phyloP scores from a whole-genome alignment of 768 basidiomycete genomes.

The Cystobasidium ongulense region DNA sequence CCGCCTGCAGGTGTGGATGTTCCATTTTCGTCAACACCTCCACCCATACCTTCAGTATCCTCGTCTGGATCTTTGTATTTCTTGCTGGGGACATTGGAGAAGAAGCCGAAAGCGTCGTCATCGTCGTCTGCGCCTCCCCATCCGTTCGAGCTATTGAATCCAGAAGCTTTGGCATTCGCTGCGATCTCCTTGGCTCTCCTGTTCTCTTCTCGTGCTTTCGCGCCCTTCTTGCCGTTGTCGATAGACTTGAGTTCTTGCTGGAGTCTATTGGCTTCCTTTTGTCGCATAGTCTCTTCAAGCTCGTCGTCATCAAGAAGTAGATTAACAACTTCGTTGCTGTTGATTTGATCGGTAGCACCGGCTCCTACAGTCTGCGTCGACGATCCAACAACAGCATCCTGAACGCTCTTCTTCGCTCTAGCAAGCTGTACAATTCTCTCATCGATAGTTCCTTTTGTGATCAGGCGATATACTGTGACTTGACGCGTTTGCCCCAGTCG shows the following conservation, averaged over 20 bases:
- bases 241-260: constrained; percentile 43
- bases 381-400: constrained; percentile 91
- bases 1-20: background rate
- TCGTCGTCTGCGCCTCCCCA: constrained; percentile 27
- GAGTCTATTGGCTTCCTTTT: constrained; percentile 43
- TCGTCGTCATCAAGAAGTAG: constrained; percentile 91
- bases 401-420: constrained; percentile 56
- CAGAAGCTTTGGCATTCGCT: constrained; percentile 9
- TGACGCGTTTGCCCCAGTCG: constrained; percentile 93
- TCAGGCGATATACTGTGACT: constrained; percentile 50
- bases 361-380: constrained; percentile 27
- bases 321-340: constrained; percentile 93
- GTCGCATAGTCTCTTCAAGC: constrained; percentile 50
- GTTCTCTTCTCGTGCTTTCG: constrained; percentile 39
- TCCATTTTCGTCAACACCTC: constrained; percentile 14
- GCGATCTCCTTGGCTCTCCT: constrained; percentile 40
- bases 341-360: constrained; percentile 48
- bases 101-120: constrained; percentile 34
- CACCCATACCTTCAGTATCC: constrained; percentile 37
- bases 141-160: background rate
- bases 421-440: constrained; percentile 95
- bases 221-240: constrained; percentile 39
- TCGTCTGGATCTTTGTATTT: constrained; percentile 32
- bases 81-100: constrained; percentile 11
- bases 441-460: constrained; percentile 83